Conservation (phyloP, 2,329 filamentous ascomycete genomes). For the Calonectria fujianensis region DNA sequence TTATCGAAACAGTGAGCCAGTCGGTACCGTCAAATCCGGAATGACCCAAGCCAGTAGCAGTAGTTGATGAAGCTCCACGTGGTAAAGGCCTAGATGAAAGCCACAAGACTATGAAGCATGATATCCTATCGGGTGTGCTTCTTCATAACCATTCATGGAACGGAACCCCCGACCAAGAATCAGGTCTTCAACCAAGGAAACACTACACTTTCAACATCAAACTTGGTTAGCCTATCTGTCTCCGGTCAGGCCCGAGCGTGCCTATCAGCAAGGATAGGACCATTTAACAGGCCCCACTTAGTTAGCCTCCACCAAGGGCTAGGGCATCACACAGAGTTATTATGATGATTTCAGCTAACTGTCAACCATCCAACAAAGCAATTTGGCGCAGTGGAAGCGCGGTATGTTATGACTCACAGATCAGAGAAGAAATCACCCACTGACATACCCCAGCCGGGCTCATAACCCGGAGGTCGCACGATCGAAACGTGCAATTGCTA, state of each 20-base stretch:
- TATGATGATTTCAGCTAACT: background rate
- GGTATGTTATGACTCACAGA: background rate
- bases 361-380: background rate
- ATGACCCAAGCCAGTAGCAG: background rate
- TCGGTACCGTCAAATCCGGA: too few relatives aligned
- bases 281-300: background rate
- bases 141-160: too few relatives aligned
- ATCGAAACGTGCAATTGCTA: conserved; percentile 4
- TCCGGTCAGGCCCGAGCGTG: too few relatives aligned
- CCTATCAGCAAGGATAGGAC: background rate
- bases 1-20: too few relatives aligned
- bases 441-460: background rate
- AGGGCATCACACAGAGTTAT: background rate
- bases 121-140: too few relatives aligned
- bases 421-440: background rate
- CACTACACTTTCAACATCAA: background rate
- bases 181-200: background rate
- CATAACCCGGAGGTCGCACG: conserved; percentile 1
- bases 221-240: too few relatives aligned
- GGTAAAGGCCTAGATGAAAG: background rate
- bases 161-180: too few relatives aligned
- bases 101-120: background rate
- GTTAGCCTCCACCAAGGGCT: background rate
- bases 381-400: conserved; percentile 2
- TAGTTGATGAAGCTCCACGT: background rate